Evolutionary conservation across 2,329 filamentous ascomycete genomes (phyloP).

Genomic region (Rhynchosporium graminicola): DNA sequence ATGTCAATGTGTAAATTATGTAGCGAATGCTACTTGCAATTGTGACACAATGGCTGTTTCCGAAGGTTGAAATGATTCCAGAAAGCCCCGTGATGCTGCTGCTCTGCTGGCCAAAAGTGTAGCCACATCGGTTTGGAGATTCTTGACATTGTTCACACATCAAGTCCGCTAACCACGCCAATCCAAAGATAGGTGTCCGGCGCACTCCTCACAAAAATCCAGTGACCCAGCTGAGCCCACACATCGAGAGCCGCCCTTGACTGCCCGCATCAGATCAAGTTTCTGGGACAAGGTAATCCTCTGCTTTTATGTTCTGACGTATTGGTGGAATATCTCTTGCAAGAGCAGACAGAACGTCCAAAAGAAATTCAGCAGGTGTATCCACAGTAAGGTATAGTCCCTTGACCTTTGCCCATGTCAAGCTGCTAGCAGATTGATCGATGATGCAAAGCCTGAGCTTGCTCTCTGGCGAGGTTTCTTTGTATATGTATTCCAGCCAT

Average conservation of each 20-base stretch:
- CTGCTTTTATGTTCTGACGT: not conserved
- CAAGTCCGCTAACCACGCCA: not conserved
- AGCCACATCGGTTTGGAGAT: not conserved
- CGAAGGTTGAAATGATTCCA: not conserved
- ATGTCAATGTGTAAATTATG: not conserved
- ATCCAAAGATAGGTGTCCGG: too few relatives aligned
- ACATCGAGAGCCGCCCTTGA: not conserved
- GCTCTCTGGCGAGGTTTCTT: conserved; percentile 4
- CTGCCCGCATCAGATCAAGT: not conserved
- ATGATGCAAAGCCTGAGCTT: not conserved
- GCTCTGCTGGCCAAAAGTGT: not conserved
- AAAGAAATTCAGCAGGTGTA: not conserved
- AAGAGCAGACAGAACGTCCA: not conserved
- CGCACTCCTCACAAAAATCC: not conserved
- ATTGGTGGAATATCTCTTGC: not conserved
- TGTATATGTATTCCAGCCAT: not conserved
- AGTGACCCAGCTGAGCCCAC: not conserved
- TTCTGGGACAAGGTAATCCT: not conserved
- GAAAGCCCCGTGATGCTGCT: not conserved
- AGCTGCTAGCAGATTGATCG: not conserved
- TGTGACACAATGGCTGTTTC: not conserved
- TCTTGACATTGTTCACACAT: not conserved
- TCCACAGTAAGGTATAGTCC: not conserved
- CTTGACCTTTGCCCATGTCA: not conserved
- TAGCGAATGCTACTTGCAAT: not conserved